Evolutionary conservation across 345 rosid genomes (phyloP).

Genomic region (Gossypium herbaceum): DNA sequence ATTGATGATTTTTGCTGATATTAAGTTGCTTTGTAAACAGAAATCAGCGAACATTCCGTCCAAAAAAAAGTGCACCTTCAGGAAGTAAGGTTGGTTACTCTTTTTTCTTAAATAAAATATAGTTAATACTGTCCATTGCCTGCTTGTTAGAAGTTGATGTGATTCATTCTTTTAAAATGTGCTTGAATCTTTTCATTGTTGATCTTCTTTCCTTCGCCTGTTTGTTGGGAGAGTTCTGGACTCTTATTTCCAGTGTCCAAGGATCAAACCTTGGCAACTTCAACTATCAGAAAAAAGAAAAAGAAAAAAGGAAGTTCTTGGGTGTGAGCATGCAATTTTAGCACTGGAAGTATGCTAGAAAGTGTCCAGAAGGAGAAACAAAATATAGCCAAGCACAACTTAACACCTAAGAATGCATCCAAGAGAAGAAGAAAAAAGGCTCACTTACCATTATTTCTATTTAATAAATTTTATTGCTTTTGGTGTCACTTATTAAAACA

Average conservation of each 20-base stretch:
- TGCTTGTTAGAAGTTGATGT: neutral
- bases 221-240: too few species aligned
- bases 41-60: constrained; percentile 96
- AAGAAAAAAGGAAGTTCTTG: neutral
- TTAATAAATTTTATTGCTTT: neutral
- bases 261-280: too few species aligned
- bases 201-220: neutral
- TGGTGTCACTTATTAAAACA: neutral
- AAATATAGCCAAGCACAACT: neutral
- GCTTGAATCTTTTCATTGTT: neutral
- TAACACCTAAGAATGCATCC: constrained; percentile 2
- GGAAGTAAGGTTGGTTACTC: constrained; percentile 87
- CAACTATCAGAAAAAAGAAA: too few species aligned
- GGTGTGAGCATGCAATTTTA: neutral
- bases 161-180: neutral
- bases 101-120: neutral
- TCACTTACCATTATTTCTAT: neutral
- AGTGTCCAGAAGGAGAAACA: neutral
- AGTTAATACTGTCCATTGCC: neutral
- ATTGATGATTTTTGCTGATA: constrained; percentile 15
- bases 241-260: too few species aligned
- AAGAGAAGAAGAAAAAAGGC: neutral
- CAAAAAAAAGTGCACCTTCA: constrained; percentile 95
- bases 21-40: constrained; percentile 36
- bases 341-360: neutral